Conservation (phyloP, 1,139 yeast species). For the Pichia sp. region DNA sequence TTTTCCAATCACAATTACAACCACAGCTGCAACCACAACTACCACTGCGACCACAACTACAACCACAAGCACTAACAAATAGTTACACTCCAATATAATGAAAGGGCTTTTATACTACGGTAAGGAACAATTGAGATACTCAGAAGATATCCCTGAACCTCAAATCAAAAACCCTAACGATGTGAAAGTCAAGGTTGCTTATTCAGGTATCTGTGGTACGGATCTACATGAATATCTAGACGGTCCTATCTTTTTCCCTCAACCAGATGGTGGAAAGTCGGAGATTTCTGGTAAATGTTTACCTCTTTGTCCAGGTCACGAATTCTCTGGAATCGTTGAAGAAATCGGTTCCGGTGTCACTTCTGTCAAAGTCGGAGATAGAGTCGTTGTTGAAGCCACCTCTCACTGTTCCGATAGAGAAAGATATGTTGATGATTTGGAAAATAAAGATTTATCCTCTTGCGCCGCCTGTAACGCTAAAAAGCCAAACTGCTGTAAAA, state of each 20-base stretch:
- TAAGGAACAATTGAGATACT: conserved; percentile 40
- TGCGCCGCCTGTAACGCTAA: conserved; percentile 44
- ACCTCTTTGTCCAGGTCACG: conserved; percentile 43
- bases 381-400: conserved; percentile 38
- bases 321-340: conserved; percentile 45
- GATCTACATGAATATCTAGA: conserved; percentile 50
- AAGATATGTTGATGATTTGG: conserved; percentile 29
- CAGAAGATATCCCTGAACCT: conserved; percentile 41
- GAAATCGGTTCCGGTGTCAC: conserved; percentile 43
- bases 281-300: conserved; percentile 27
- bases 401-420: conserved; percentile 36
- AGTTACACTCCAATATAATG: conserved; percentile 39
- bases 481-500: conserved; percentile 40
- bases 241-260: conserved; percentile 46
- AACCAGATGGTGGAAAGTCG: conserved; percentile 26
- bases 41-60: too few relatives aligned
- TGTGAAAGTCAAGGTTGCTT: conserved; percentile 44
- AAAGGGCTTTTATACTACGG: conserved; percentile 52
- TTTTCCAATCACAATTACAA: too few relatives aligned
- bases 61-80: too few relatives aligned
- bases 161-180: conserved; percentile 38
- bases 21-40: too few relatives aligned
- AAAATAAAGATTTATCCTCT: conserved; percentile 21
- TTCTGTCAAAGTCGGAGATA: conserved; percentile 44
- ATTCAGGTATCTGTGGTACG: conserved; percentile 56